These are phyloP conservation scores for Phenoliferia sp. DNA, from an alignment of 1,284 basidiomycete genomes.

Conservation along the genomic window DNA sequence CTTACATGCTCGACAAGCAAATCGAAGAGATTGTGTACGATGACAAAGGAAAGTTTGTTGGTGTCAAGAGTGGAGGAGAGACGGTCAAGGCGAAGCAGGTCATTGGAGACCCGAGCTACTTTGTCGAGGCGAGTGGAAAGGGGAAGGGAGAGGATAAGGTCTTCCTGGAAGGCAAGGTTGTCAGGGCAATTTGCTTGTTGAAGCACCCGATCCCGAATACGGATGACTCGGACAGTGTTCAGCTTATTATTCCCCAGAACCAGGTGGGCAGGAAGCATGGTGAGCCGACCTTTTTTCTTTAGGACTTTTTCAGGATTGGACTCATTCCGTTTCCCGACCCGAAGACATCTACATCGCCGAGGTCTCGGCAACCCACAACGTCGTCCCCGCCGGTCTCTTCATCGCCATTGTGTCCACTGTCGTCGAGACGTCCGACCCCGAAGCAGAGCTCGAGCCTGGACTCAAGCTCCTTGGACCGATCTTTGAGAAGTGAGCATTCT, in stretches of 20 bases:
- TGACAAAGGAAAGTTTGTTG: conserved; percentile 80
- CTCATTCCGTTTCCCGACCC: neutral
- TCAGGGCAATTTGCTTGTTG: conserved; percentile 94
- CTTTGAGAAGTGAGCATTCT: conserved; percentile 74
- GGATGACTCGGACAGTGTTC: conserved; percentile 87
- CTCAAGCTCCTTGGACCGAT: conserved; percentile 89
- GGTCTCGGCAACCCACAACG: conserved; percentile 95
- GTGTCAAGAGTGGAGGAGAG: conserved; percentile 84
- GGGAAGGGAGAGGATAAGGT: conserved; percentile 58
- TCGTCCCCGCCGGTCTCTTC: conserved; percentile 90
- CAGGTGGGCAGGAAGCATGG: conserved; percentile 92
- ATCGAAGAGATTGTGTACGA: conserved; percentile 88
- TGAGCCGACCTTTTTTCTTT: conserved; percentile 44
- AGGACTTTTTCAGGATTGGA: neutral
- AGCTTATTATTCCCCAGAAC: conserved; percentile 99
- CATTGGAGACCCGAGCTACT: conserved; percentile 97
- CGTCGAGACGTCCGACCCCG: conserved; percentile 90
- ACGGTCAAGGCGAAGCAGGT: conserved; percentile 96
- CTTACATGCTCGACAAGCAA: conserved; percentile 98
- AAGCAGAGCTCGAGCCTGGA: conserved; percentile 86
- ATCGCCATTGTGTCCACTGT: conserved; percentile 98
- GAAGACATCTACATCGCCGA: conserved; percentile 97
- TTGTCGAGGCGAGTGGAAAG: conserved; percentile 60
- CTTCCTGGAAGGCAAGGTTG: conserved; percentile 88
- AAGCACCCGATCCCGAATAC: conserved; percentile 98